These are phyloP conservation scores for Meyerozyma elateridarum DNA, from an alignment of 1,139 yeast genomes.

Conservation along the genomic window DNA sequence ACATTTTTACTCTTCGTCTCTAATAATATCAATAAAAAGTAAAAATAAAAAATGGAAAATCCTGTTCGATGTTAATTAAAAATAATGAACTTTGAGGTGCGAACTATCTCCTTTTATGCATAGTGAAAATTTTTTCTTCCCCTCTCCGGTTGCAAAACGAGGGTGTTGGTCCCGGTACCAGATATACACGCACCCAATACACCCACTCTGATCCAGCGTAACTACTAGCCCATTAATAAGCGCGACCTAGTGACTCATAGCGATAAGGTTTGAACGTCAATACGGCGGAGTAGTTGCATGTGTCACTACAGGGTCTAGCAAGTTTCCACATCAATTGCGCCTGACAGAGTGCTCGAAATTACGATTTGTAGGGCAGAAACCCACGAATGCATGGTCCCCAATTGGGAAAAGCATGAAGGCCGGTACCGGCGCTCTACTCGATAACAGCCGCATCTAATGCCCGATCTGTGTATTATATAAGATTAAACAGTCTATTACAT, in stretches of 20 bases:
- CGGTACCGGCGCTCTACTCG: conserved; percentile 1
- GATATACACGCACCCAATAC: neutral
- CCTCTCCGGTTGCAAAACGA: neutral
- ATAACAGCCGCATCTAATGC: no score
- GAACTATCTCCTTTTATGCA: conserved; percentile 4
- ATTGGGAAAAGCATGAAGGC: no score
- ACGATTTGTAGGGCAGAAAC: no score
- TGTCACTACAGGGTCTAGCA: no score
- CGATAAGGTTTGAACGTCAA: neutral
- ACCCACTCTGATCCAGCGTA: neutral
- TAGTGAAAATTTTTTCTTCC: conserved; percentile 4
- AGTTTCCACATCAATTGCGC: no score
- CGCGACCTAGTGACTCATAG: conserved; percentile 4
- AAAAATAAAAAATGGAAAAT: conserved; percentile 2
- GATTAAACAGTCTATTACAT: no score
- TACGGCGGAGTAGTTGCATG: no score
- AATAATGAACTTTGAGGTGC: neutral
- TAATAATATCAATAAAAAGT: conserved; percentile 2
- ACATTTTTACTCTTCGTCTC: conserved; percentile 4
- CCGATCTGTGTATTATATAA: no score
- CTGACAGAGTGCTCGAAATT: no score
- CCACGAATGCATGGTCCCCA: no score
- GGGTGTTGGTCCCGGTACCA: no score
- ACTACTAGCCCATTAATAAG: neutral
- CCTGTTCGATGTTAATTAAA: conserved; percentile 3